phyloP scores from a whole-genome alignment of 805 yeast species.

The Myxozyma geophila region DNA sequence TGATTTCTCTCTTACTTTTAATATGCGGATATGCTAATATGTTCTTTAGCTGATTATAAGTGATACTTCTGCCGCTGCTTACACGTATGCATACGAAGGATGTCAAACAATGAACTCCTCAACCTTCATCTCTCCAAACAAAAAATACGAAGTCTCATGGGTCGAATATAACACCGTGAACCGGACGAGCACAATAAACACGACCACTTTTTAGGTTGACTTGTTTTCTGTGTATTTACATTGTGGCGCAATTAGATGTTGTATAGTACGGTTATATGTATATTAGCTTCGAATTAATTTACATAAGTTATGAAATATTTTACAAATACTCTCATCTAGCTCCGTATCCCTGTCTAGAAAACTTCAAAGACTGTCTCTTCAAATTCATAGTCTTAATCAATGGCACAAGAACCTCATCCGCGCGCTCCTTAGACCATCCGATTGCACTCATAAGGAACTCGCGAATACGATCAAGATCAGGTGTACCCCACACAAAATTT shows the following conservation, averaged over 20 bases:
- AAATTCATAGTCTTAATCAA: slow-evolving; percentile 77
- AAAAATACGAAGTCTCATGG: slow-evolving; percentile 54
- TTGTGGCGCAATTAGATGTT: not conserved
- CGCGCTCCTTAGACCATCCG: slow-evolving; percentile 77
- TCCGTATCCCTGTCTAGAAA: slow-evolving; percentile 17
- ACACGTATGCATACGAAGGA: slow-evolving; percentile 58
- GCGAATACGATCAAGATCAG: slow-evolving; percentile 79
- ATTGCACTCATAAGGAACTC: slow-evolving; percentile 68
- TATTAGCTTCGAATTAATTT: too few relatives aligned
- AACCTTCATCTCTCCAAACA: slow-evolving; percentile 5
- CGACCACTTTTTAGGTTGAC: slow-evolving; percentile 3
- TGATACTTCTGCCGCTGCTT: slow-evolving; percentile 72
- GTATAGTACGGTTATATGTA: not conserved
- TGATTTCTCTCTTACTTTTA: slow-evolving; percentile 27
- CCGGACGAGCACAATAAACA: slow-evolving; percentile 21
- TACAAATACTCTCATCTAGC: not conserved
- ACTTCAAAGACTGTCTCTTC: slow-evolving; percentile 43
- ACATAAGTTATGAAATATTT: too few relatives aligned
- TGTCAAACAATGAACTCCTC: slow-evolving; percentile 28
- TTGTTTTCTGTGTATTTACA: not conserved
- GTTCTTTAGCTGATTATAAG: slow-evolving; percentile 53
- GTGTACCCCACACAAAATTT: slow-evolving; percentile 85
- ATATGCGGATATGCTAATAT: slow-evolving; percentile 1
- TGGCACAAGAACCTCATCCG: slow-evolving; percentile 85
- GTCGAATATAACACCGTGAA: slow-evolving; percentile 71